Percentiles rank a stretch among this genome's conserved stretches.
These are phyloP conservation scores for Amoebophrya sp. DNA, from an alignment of 169 alveolate species.

Conservation along the genomic window DNA sequence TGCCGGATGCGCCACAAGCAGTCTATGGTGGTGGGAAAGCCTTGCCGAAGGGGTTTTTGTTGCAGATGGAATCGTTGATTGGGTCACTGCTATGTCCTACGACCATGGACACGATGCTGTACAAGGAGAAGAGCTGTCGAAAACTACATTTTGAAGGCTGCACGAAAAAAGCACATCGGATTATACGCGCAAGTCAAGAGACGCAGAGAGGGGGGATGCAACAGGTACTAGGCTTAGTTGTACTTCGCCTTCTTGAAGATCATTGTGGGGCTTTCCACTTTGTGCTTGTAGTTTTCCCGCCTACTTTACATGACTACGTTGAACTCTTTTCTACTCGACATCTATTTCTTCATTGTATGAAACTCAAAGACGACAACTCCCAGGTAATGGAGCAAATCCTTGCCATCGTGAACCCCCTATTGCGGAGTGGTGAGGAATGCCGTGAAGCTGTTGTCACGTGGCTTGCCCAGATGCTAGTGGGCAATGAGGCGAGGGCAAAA, in stretches of 20 bases:
- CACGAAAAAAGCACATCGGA: neutral
- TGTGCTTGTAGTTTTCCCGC: too few relatives aligned
- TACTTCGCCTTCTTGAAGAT: neutral
- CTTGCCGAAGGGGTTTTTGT: neutral
- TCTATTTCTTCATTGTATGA: too few relatives aligned
- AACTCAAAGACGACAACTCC: too few relatives aligned
- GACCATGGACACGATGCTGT: slow-evolving; percentile 14
- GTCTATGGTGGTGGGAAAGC: neutral
- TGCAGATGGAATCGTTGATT: neutral
- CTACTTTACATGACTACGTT: too few relatives aligned
- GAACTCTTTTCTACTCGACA: too few relatives aligned
- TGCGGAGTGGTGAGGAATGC: neutral
- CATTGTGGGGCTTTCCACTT: too few relatives aligned
- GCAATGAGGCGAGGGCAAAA: neutral
- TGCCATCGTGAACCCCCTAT: neutral
- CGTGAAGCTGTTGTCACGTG: neutral
- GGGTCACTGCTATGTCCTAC: neutral
- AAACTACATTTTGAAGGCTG: neutral
- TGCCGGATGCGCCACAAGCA: neutral
- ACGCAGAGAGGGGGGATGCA: neutral
- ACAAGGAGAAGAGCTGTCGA: neutral
- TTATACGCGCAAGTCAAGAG: neutral
- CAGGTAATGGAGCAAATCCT: neutral
- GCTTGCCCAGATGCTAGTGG: neutral
- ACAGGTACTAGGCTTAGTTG: neutral